Conservation (phyloP, 2,329 filamentous ascomycete species). For the Penicillium capsulatum region DNA sequence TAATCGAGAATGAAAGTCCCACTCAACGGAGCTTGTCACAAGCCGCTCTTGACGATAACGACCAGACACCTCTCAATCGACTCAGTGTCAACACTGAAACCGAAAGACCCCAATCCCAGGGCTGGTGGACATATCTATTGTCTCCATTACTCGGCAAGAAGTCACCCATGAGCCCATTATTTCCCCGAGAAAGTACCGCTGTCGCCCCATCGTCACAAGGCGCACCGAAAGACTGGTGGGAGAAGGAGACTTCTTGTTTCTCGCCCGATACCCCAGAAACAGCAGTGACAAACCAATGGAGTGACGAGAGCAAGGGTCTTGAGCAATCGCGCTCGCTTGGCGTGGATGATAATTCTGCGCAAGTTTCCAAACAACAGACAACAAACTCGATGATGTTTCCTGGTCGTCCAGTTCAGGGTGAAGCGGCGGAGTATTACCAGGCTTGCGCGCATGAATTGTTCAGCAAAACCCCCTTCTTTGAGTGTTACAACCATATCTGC, state of each 20-base stretch:
- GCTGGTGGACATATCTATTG: conserved; percentile 49
- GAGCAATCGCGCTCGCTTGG: conserved; percentile 15
- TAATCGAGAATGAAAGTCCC: conserved; percentile 36
- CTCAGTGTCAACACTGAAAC: conserved; percentile 35
- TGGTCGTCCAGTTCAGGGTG: conserved; percentile 28
- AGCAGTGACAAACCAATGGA: conserved; percentile 11
- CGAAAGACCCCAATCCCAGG: conserved; percentile 43
- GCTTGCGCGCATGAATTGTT: conserved; percentile 45
- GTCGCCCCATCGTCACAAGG: conserved; percentile 2
- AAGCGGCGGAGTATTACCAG: conserved; percentile 43
- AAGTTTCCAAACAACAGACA: conserved; percentile 9
- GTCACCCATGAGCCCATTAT: conserved; percentile 23
- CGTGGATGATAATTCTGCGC: background rate
- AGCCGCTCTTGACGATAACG: conserved; percentile 13
- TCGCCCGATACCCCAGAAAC: conserved; percentile 31
- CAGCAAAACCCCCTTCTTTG: conserved; percentile 40
- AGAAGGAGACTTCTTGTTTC: conserved; percentile 26
- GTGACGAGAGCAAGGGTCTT: conserved; percentile 6
- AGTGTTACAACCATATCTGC: conserved; percentile 44
- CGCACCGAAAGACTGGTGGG: conserved; percentile 7
- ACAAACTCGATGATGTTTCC: conserved; percentile 25
- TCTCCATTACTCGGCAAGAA: conserved; percentile 41
- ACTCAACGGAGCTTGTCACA: background rate
- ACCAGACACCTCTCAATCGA: conserved; percentile 29
- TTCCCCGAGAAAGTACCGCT: conserved; percentile 13